Evolutionary conservation across 352 stramenopile species (phyloP).

Genomic region (Globisporangium uncinulatum): DNA sequence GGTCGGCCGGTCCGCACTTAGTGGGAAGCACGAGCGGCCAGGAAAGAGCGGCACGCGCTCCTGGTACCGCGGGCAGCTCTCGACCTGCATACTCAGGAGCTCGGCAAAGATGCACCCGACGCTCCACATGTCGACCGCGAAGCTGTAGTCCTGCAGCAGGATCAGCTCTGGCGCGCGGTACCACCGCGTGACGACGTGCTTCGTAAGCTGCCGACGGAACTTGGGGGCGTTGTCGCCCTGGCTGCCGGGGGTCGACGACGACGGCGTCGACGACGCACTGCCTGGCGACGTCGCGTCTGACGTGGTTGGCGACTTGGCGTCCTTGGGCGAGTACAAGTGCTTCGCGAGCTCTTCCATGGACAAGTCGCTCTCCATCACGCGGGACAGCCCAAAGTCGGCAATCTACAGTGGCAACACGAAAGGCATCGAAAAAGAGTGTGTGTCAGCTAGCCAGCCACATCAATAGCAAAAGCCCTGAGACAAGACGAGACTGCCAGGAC

Average conservation of each 20-base stretch:
- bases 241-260: constrained; percentile 20
- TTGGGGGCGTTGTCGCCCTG: constrained; percentile 40
- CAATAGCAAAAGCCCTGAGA: background rate
- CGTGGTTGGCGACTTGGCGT: constrained; percentile 70
- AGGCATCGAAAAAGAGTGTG: background rate
- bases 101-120: constrained; percentile 94
- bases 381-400: constrained; percentile 79
- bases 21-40: constrained; percentile 78
- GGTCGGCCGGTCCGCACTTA: constrained; percentile 76
- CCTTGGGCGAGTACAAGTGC: constrained; percentile 75
- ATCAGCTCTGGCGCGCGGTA: constrained; percentile 97
- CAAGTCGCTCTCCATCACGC: constrained; percentile 72
- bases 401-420: constrained; percentile 29
- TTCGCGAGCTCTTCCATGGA: constrained; percentile 74
- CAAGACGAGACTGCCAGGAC: background rate
- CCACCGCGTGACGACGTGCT: constrained; percentile 98
- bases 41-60: constrained; percentile 82
- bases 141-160: constrained; percentile 94
- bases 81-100: constrained; percentile 84
- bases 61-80: constrained; percentile 82
- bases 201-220: constrained; percentile 92
- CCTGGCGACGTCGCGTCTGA: constrained; percentile 62
- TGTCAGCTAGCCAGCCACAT: background rate
- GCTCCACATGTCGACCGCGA: constrained; percentile 99
- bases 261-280: constrained; percentile 64